Conservation (phyloP, 352 stramenopile genomes). For the Phytophthora foliorum region DNA sequence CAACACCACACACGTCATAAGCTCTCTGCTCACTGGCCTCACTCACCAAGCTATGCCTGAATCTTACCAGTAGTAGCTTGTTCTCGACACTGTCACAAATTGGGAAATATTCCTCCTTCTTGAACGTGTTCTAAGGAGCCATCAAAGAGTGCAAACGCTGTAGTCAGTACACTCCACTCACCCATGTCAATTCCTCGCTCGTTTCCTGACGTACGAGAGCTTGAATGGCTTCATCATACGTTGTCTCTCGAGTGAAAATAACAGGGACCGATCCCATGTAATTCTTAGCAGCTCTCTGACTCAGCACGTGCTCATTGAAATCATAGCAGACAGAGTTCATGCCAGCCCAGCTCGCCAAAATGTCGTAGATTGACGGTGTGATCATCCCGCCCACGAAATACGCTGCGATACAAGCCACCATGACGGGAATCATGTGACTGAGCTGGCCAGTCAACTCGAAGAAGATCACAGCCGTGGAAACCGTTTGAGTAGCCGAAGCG, state of each 20-base stretch:
- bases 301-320: constrained; percentile 83
- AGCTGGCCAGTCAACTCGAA: constrained; percentile 87
- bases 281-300: constrained; percentile 66
- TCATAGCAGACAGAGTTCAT: constrained; percentile 89
- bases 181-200: too few relatives aligned
- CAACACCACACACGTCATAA: background rate
- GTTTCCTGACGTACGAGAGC: constrained; percentile 47
- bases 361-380: constrained; percentile 88
- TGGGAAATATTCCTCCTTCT: constrained; percentile 83
- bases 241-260: constrained; percentile 79
- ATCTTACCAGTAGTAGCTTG: constrained; percentile 55
- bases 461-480: constrained; percentile 91
- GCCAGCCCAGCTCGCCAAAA: constrained; percentile 78
- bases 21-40: too few relatives aligned
- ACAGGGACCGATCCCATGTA: constrained; percentile 65
- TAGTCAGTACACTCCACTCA: too few relatives aligned
- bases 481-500: constrained; percentile 90
- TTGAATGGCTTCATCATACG: constrained; percentile 75
- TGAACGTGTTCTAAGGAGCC: constrained; percentile 58
- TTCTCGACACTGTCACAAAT: constrained; percentile 70
- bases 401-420: constrained; percentile 81
- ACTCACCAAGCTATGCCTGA: too few relatives aligned
- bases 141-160: too few relatives aligned
- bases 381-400: constrained; percentile 86
- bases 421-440: constrained; percentile 86